phyloP scores from a whole-genome alignment of 164 flowering plant genomes.

The Sextonia rubra region DNA sequence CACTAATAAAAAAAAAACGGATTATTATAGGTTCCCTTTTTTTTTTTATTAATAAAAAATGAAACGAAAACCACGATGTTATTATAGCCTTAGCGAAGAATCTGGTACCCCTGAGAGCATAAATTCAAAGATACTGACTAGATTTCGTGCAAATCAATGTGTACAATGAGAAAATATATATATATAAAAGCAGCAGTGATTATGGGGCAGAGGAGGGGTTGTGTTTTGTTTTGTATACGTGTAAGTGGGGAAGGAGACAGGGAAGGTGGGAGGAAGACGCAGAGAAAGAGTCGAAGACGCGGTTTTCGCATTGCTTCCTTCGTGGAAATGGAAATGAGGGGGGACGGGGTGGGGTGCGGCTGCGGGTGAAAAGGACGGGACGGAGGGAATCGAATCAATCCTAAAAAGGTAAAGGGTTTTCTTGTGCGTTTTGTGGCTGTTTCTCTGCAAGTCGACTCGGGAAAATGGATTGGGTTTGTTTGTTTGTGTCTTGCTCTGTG shows the following conservation, averaged over 20 bases:
- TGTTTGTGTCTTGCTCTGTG: background rate
- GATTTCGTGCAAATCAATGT: background rate
- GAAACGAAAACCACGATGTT: background rate
- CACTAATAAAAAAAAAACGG: background rate
- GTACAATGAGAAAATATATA: background rate
- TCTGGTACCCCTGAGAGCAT: background rate
- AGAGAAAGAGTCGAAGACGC: conserved; percentile 13
- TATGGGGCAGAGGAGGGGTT: background rate
- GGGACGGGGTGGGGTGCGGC: too few species aligned
- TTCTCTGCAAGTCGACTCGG: background rate
- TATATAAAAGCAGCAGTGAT: background rate
- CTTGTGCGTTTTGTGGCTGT: background rate
- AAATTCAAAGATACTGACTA: background rate
- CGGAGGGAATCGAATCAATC: too few species aligned
- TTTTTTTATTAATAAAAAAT: background rate
- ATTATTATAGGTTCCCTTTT: background rate
- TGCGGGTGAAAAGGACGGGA: background rate
- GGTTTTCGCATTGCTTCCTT: background rate
- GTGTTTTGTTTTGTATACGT: background rate
- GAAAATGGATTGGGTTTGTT: background rate
- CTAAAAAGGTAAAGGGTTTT: background rate
- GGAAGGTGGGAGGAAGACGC: conserved; percentile 16
- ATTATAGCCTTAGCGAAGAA: too few species aligned
- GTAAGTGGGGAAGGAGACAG: background rate
- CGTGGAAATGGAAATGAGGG: conserved; percentile 12